A percentile compares a stretch with the other conserved stretches of the same genome.
phyloP scores from a whole-genome alignment of 345 rosid genomes.

The Salix udensis region DNA sequence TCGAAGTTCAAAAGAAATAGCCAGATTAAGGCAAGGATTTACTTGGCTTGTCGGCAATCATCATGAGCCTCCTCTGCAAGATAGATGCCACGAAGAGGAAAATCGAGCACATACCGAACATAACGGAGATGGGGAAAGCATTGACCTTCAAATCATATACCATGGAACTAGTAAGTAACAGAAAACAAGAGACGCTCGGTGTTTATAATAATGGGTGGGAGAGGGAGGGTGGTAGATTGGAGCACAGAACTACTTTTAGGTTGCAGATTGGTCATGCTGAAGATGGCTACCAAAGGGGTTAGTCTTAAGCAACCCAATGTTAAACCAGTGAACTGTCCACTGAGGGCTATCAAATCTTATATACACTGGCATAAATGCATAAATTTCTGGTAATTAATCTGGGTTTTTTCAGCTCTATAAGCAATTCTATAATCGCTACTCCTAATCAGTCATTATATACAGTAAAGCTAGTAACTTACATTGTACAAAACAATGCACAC shows the following conservation, averaged over 20 bases:
- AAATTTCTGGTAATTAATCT: neutral
- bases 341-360: neutral
- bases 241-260: neutral
- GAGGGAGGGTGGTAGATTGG: neutral
- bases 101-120: conserved; percentile 98
- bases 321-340: neutral
- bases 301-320: neutral
- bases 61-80: conserved; percentile 84
- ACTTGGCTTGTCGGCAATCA: conserved; percentile 79
- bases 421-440: neutral
- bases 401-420: neutral
- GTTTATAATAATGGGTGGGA: neutral
- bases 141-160: conserved; percentile 54
- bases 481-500: conserved; percentile 88
- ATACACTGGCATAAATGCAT: neutral
- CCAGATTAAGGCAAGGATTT: conserved; percentile 8
- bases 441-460: neutral
- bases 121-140: conserved; percentile 91
- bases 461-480: conserved; percentile 39
- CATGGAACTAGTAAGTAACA: neutral
- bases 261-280: neutral
- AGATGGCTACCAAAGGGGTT: neutral
- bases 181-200: neutral
- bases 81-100: conserved; percentile 89
- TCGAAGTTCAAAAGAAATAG: neutral